Evolutionary conservation across 2,329 filamentous ascomycete species (phyloP).

Genomic region (Fonsecaea monophora): DNA sequence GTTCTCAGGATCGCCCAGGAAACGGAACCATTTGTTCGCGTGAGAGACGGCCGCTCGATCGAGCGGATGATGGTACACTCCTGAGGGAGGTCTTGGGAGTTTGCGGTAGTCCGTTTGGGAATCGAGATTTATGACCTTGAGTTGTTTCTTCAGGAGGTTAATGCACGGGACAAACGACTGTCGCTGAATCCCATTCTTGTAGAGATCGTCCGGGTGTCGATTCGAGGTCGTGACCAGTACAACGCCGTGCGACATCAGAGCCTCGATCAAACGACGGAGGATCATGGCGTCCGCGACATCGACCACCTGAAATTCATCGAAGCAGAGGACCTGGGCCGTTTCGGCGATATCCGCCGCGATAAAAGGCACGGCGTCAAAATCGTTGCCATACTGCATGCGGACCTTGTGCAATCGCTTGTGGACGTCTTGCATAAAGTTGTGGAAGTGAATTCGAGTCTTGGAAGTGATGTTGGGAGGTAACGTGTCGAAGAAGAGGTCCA

Average conservation of each 20-base stretch:
- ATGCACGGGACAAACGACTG: conserved; percentile 96
- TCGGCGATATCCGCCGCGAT: conserved; percentile 94
- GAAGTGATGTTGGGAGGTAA: conserved; percentile 77
- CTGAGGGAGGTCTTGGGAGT: conserved; percentile 88
- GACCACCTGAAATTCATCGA: conserved; percentile 98
- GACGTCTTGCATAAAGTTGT: conserved; percentile 99
- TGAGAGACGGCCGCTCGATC: conserved; percentile 78
- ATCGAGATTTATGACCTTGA: conserved; percentile 92
- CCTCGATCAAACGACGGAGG: conserved; percentile 80
- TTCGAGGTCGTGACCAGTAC: conserved; percentile 96
- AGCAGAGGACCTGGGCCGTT: conserved; percentile 84
- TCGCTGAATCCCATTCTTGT: conserved; percentile 97
- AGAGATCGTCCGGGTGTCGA: conserved; percentile 92
- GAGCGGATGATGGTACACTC: conserved; percentile 90
- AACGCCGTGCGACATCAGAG: conserved; percentile 94
- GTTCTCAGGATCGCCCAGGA: conserved; percentile 81
- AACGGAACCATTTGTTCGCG: conserved; percentile 93
- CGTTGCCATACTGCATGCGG: conserved; percentile 86
- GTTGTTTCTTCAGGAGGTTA: conserved; percentile 80
- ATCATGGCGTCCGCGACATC: conserved; percentile 99
- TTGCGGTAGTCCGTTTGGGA: conserved; percentile 97
- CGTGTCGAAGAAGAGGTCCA: conserved; percentile 97
- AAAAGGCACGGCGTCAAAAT: conserved; percentile 88
- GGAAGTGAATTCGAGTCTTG: conserved; percentile 95
- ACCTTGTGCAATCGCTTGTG: conserved; percentile 88